Conservation (phyloP, 805 yeast species). For the Starmerella sp. region DNA sequence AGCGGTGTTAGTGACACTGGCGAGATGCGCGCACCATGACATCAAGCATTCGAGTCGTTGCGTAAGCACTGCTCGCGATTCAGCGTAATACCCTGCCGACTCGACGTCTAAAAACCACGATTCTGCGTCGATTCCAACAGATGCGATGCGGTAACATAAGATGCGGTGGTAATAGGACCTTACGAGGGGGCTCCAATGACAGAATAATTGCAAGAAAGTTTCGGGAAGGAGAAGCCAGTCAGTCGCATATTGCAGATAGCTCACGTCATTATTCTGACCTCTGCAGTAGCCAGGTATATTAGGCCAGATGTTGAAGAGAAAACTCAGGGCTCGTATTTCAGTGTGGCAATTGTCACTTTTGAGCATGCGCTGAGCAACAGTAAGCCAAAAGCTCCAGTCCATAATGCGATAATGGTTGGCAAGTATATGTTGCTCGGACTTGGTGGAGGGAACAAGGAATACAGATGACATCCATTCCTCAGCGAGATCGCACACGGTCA, state of each 20-base stretch:
- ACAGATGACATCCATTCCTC: conserved; percentile 33
- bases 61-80: conserved; percentile 22
- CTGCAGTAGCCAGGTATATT: conserved; percentile 30
- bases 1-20: conserved; percentile 7
- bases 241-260: conserved; percentile 40
- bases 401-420: conserved; percentile 27
- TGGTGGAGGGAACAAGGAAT: conserved; percentile 6
- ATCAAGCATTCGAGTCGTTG: conserved; percentile 20
- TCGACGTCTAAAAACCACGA: conserved; percentile 22
- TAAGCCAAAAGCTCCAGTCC: conserved; percentile 72
- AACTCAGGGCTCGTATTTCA: conserved; percentile 52
- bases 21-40: conserved; percentile 14
- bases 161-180: conserved; percentile 58
- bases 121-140: conserved; percentile 24
- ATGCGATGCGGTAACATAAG: conserved; percentile 50
- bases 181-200: conserved; percentile 73
- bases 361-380: conserved; percentile 48
- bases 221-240: conserved; percentile 42
- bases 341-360: conserved; percentile 49
- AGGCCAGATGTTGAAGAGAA: conserved; percentile 67
- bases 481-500: conserved; percentile 31
- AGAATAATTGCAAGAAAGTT: conserved; percentile 48
- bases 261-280: conserved; percentile 23
- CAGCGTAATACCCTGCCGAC: conserved; percentile 23
- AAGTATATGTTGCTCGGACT: neutral